Evolutionary conservation across 371 early-diverging fungal genomes (phyloP).

Genomic region (Fennellomyces sp.): DNA sequence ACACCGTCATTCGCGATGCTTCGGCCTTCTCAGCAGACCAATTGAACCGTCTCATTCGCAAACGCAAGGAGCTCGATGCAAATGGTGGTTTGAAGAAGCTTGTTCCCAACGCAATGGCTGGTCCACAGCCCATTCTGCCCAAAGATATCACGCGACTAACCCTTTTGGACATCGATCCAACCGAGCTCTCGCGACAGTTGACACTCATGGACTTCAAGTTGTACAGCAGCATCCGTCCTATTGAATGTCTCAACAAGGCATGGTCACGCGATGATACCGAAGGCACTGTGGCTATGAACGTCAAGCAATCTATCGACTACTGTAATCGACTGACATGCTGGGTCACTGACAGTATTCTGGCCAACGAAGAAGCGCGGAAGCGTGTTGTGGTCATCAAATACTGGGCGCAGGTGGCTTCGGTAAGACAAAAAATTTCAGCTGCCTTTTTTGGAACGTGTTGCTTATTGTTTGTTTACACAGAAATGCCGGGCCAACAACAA

Average conservation of each 20-base stretch:
- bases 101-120: conserved; percentile 60
- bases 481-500: conserved; percentile 80
- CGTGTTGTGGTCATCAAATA: conserved; percentile 76
- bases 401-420: conserved; percentile 83
- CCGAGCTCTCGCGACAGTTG: conserved; percentile 92
- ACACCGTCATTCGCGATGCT: conserved; percentile 71
- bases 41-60: conserved; percentile 69
- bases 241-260: conserved; percentile 86
- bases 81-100: conserved; percentile 59
- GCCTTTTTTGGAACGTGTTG: background rate
- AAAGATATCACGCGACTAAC: conserved; percentile 60
- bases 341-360: conserved; percentile 78
- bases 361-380: conserved; percentile 74
- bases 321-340: conserved; percentile 72
- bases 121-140: conserved; percentile 74
- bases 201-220: conserved; percentile 82
- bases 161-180: conserved; percentile 84
- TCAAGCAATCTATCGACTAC: conserved; percentile 75
- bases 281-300: conserved; percentile 58
- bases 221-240: conserved; percentile 79
- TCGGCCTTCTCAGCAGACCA: conserved; percentile 73
- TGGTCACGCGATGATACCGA: conserved; percentile 78
- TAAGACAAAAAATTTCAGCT: no score
- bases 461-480: conserved; percentile 15
- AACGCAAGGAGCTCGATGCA: conserved; percentile 60